Evolutionary conservation across 2,329 filamentous ascomycete species (phyloP).

Genomic region (Aspergillus viridinutans): DNA sequence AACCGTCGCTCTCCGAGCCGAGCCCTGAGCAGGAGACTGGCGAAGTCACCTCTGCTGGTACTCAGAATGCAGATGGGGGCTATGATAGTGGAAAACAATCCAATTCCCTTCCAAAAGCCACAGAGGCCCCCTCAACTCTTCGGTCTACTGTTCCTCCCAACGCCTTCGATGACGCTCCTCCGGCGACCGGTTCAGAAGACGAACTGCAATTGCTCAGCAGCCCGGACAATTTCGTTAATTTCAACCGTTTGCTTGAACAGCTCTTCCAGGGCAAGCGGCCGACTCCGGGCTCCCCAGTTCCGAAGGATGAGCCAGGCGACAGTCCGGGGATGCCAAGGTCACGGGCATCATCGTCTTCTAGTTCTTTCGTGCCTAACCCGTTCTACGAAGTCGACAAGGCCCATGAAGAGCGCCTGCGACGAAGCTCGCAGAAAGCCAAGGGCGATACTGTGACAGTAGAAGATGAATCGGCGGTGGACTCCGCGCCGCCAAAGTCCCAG

Average conservation of each 20-base stretch:
- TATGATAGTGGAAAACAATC: not conserved
- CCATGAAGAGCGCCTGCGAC: constrained; percentile 11
- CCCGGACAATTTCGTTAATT: constrained; percentile 7
- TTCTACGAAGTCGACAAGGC: constrained; percentile 28
- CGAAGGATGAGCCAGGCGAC: constrained; percentile 1
- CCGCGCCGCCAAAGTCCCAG: not conserved
- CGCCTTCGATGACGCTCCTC: not conserved
- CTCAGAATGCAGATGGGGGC: constrained; percentile 1
- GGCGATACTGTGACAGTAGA: not conserved
- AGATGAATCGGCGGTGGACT: constrained; percentile 3
- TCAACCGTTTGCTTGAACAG: constrained; percentile 6
- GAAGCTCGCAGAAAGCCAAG: constrained; percentile 3
- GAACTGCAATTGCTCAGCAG: constrained; percentile 14
- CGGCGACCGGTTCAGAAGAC: constrained; percentile 1
- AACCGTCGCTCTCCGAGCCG: not conserved
- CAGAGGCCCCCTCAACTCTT: constrained; percentile 1
- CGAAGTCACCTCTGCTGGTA: not conserved
- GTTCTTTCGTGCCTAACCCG: constrained; percentile 25
- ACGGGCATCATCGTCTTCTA: constrained; percentile 4
- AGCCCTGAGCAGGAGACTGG: not conserved
- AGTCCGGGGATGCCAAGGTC: not conserved
- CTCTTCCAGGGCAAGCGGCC: constrained; percentile 4
- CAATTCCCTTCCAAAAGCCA: not conserved
- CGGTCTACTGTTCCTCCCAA: constrained; percentile 8
- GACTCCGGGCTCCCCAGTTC: not conserved